Conservation (phyloP, 2,329 filamentous ascomycete species). For the Sordariomycetes sp. region DNA sequence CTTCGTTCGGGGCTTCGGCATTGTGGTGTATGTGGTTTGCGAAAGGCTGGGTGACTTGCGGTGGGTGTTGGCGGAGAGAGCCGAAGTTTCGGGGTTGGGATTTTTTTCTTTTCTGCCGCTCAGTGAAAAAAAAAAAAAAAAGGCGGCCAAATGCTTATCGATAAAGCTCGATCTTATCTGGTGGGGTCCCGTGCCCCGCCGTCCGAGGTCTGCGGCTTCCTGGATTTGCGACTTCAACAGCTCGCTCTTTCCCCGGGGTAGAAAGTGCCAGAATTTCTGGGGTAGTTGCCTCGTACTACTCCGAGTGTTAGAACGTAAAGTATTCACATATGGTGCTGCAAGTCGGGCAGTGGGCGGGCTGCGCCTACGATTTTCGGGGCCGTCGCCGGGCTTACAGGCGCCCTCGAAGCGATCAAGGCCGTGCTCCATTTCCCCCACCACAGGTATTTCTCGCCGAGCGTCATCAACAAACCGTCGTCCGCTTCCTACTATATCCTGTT, state of each 20-base stretch:
- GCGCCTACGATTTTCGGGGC: too few species aligned
- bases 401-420: too few species aligned
- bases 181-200: neutral
- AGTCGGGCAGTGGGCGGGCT: too few species aligned
- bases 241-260: neutral
- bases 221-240: neutral
- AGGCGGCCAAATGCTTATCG: neutral
- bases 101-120: neutral
- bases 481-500: too few species aligned
- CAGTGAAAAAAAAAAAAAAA: neutral
- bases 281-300: too few species aligned
- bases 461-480: too few species aligned
- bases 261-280: too few species aligned
- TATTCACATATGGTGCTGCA: too few species aligned
- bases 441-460: too few species aligned
- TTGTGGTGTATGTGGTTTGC: slow-evolving; percentile 11
- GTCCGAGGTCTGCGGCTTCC: neutral
- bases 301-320: too few species aligned
- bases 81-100: neutral
- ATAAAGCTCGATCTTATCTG: slow-evolving; percentile 4
- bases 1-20: slow-evolving; percentile 34
- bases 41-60: neutral
- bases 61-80: neutral
- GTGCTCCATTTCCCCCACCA: too few species aligned
- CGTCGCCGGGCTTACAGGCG: too few species aligned